Evolutionary conservation across 164 flowering plant species (phyloP).

Genomic region (Tetrastigma voinierianum): DNA sequence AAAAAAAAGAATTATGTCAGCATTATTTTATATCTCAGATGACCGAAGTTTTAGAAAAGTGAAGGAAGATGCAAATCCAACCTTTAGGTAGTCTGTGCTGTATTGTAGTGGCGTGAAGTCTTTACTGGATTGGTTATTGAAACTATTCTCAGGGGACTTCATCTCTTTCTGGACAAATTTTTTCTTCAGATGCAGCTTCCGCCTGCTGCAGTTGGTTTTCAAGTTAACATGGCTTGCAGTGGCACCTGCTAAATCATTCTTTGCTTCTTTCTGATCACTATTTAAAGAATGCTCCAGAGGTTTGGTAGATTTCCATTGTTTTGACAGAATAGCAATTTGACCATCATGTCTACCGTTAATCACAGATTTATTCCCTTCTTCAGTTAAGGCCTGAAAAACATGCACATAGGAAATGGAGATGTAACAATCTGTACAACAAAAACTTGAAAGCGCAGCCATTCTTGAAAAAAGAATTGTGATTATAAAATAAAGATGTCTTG

Average conservation of each 20-base stretch:
- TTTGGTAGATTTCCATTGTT: conserved; percentile 40
- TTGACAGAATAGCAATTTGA: conserved; percentile 38
- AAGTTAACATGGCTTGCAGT: conserved; percentile 32
- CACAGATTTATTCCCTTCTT: conserved; percentile 33
- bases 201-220: conserved; percentile 68
- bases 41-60: not conserved
- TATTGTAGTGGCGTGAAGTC: conserved; percentile 30
- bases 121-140: conserved; percentile 28
- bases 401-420: not conserved
- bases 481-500: not conserved
- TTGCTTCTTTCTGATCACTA: conserved; percentile 41
- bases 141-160: conserved; percentile 32
- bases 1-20: conserved; percentile 1
- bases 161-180: conserved; percentile 25
- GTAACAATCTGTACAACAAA: conserved; percentile 2
- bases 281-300: conserved; percentile 41
- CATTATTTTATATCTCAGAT: not conserved
- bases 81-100: conserved; percentile 42
- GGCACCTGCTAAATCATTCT: conserved; percentile 37
- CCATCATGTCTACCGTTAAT: conserved; percentile 37
- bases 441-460: not conserved
- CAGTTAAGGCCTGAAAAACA: conserved; percentile 34
- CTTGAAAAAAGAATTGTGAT: not conserved
- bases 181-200: conserved; percentile 52
- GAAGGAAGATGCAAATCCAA: conserved; percentile 11